Base-by-base conservation (phyloP, 2,329 filamentous ascomycete species). In the Colletotrichum sp. region DNA sequence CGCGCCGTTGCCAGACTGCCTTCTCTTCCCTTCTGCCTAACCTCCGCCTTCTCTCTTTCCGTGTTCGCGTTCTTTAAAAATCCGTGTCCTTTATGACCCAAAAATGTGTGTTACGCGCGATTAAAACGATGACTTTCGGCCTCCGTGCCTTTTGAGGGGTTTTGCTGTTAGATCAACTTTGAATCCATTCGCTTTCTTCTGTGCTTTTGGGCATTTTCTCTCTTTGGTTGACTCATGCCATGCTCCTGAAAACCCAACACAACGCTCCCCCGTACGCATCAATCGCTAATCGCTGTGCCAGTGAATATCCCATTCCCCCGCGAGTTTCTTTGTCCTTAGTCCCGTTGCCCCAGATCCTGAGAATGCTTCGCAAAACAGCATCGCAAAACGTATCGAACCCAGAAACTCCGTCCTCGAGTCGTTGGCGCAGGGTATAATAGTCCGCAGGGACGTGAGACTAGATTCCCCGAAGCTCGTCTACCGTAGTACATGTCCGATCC, bases 401-500 rank as follows among this genome's bases (percentile, higher is more conserved):
- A 76, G 61, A 66, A 76, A 76, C 70, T 76, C 74, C 71, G 34
- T 67, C 71, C 34, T 75, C 52, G 71, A 61, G 36, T 70, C 55
- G 58, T 55, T 61, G 70, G 74, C 61, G 66, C 58, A 43, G 70
- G 71, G 74, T 74, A 69, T 75, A 65, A 48, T 68, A 60, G 70
- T 68, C 70, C 70, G 64, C 48, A 69, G 56, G 61, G 73, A 71
- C 70, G 26, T 52, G 70, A 65, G 71, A 69, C 70, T 52, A 66
- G 36, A 73, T 60, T 48, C 60, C 60, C 70, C 24, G 62, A 74
- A 70, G 52, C 52, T 65, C 66, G 66, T 74, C 71, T 73, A 75
- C 65, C 58, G 55, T 75, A 66, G 71, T 76, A 70, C 70, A 76
- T 75, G 60, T 75, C 66, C 71, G 55, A 70, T 70, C 71, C 74